A percentile compares a stretch with the other conserved stretches of the same genome.
These are phyloP conservation scores for Raffaelea albimanens DNA, from an alignment of 2,329 filamentous ascomycete species.

Conservation along the genomic window DNA sequence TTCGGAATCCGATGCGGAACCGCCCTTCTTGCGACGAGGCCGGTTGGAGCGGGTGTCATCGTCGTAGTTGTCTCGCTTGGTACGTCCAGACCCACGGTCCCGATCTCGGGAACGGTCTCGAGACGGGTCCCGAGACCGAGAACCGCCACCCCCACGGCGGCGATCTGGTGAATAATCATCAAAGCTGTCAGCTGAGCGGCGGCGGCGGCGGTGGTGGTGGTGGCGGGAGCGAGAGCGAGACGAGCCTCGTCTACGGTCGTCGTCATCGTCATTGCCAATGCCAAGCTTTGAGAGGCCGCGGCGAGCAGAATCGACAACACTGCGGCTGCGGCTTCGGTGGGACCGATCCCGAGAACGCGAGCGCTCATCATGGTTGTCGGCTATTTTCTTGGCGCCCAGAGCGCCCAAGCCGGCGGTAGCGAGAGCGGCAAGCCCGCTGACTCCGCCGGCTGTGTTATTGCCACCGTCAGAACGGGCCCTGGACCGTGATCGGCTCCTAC, in stretches of 20 bases:
- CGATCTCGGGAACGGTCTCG: constrained; percentile 21
- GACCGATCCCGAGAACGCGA: constrained; percentile 28
- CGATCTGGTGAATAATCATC: constrained; percentile 29
- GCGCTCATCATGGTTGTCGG: constrained; percentile 35
- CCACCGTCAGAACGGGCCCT: constrained; percentile 42
- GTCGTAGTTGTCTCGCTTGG: constrained; percentile 34
- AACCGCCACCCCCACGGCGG: constrained; percentile 20
- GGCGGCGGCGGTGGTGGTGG: constrained; percentile 15
- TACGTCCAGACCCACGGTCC: constrained; percentile 21
- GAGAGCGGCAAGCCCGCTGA: constrained; percentile 48
- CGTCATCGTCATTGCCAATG: constrained; percentile 39
- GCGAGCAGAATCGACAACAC: constrained; percentile 53
- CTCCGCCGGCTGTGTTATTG: constrained; percentile 32
- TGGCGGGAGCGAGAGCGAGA: constrained; percentile 19
- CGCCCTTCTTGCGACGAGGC: constrained; percentile 20
- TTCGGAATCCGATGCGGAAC: constrained; percentile 38
- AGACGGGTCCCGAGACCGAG: constrained; percentile 26
- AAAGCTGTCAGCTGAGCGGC: constrained; percentile 28
- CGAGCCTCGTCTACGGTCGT: constrained; percentile 22
- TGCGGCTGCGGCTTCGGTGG: constrained; percentile 50
- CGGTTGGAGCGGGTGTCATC: constrained; percentile 33
- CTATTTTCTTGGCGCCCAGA: constrained; percentile 51
- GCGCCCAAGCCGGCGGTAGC: constrained; percentile 54
- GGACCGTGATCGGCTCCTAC: constrained; percentile 62
- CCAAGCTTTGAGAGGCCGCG: constrained; percentile 54